Conservation (phyloP, 805 yeast species). For the Metschnikowia bowlesiae region DNA sequence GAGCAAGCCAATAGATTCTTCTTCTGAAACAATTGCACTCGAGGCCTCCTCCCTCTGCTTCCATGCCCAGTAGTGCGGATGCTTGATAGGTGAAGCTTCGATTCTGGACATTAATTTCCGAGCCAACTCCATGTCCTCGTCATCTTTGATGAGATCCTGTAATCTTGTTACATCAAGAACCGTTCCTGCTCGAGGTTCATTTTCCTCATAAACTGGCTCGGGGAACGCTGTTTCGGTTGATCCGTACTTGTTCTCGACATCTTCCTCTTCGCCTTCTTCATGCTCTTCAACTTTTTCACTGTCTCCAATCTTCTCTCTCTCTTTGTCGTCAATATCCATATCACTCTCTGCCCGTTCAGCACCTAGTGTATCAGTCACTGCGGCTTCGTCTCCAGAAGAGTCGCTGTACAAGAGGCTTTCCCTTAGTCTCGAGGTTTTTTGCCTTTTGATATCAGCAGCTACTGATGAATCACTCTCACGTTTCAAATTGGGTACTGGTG, state of each 20-base stretch:
- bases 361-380: background rate
- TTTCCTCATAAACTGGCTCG: slow-evolving; percentile 50
- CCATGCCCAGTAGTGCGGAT: slow-evolving; percentile 66
- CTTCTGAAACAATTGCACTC: slow-evolving; percentile 22
- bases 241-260: slow-evolving; percentile 37
- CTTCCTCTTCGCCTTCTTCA: slow-evolving; percentile 18
- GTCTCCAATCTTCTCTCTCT: slow-evolving; percentile 25
- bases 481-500: slow-evolving; percentile 29
- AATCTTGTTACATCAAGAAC: slow-evolving; percentile 44
- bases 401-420: slow-evolving; percentile 28
- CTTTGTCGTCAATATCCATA: slow-evolving; percentile 17
- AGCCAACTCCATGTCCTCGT: slow-evolving; percentile 63
- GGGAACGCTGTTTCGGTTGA: slow-evolving; percentile 51
- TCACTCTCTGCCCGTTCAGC: slow-evolving; percentile 18
- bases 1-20: slow-evolving; percentile 26
- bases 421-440: slow-evolving; percentile 22
- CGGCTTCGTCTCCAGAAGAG: slow-evolving; percentile 25
- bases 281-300: background rate
- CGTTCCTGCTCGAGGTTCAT: slow-evolving; percentile 23
- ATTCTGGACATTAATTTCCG: slow-evolving; percentile 36
- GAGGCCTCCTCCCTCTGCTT: slow-evolving; percentile 35
- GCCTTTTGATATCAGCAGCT: slow-evolving; percentile 18
- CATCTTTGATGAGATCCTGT: slow-evolving; percentile 59
- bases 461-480: slow-evolving; percentile 25
- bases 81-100: slow-evolving; percentile 23